A percentile compares a stretch with the other conserved stretches of the same genome.
Conservation (phyloP, 257 asterid genomes). For the Rehmannia glutinosa region DNA sequence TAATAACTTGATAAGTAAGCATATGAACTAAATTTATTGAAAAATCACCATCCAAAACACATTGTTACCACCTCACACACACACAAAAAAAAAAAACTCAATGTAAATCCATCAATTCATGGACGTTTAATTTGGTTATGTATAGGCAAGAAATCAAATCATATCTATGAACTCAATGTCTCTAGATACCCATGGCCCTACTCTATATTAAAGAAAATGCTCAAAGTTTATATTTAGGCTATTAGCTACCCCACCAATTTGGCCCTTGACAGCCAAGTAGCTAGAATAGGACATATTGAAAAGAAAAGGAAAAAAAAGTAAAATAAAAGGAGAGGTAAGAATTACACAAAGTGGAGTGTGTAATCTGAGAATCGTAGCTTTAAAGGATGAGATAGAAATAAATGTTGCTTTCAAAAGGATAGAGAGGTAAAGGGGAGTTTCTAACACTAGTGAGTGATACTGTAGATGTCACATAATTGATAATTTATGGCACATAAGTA, state of each 20-base stretch:
- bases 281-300: background rate
- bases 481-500: conserved; percentile 21
- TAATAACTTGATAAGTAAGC: background rate
- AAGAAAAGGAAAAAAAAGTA: background rate
- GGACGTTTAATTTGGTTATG: too few relatives aligned
- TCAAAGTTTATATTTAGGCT: too few relatives aligned
- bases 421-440: conserved; percentile 5
- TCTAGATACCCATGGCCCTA: conserved; percentile 19
- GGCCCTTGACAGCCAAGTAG: background rate
- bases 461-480: too few relatives aligned
- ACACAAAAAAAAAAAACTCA: too few relatives aligned
- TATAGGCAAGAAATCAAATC: too few relatives aligned
- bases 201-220: conserved; percentile 6
- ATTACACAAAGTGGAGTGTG: conserved; percentile 14
- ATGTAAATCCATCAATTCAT: too few relatives aligned
- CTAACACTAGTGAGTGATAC: too few relatives aligned
- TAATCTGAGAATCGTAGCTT: conserved; percentile 35
- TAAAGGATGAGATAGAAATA: conserved; percentile 27
- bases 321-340: conserved; percentile 1
- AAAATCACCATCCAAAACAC: too few relatives aligned
- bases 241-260: conserved; percentile 14
- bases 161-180: conserved; percentile 12
- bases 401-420: conserved; percentile 48
- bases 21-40: too few relatives aligned
- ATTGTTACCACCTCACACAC: too few relatives aligned